Evolutionary conservation across 768 basidiomycete genomes (phyloP).

Genomic region (Leucocoprinus birnbaumii): DNA sequence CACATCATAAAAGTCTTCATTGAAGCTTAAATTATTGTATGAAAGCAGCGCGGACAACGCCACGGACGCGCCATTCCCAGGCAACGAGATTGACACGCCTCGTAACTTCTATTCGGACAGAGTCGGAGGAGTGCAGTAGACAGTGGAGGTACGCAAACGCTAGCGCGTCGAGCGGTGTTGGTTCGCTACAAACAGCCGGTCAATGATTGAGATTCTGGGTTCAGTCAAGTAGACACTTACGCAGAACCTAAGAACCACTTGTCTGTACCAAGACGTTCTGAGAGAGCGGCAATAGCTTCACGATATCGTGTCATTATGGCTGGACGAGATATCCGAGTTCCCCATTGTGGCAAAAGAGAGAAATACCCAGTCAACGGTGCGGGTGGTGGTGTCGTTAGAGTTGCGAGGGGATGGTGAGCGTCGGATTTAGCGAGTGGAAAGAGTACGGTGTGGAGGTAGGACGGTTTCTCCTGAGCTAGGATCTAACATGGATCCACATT

Average conservation of each 20-base stretch:
- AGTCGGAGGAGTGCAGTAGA: conserved; percentile 46
- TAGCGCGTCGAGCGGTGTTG: conserved; percentile 81
- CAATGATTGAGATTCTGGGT: neutral
- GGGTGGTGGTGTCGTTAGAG: conserved; percentile 61
- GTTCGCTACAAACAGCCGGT: conserved; percentile 39
- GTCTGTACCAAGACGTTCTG: conserved; percentile 72
- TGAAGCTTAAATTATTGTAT: conserved; percentile 13
- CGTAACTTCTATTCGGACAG: conserved; percentile 60
- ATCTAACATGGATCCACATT: conserved; percentile 33
- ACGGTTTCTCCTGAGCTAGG: conserved; percentile 43
- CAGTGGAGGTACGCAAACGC: conserved; percentile 79
- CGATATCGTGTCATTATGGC: conserved; percentile 57
- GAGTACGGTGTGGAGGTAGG: conserved; percentile 40
- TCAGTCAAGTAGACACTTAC: conserved; percentile 31
- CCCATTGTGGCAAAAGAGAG: conserved; percentile 59
- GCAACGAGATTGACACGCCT: conserved; percentile 74
- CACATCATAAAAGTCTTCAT: neutral
- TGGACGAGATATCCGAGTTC: conserved; percentile 49
- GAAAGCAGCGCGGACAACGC: conserved; percentile 55
- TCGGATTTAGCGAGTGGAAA: conserved; percentile 28
- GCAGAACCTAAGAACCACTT: conserved; percentile 79
- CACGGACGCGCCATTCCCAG: conserved; percentile 73
- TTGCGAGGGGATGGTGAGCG: conserved; percentile 31
- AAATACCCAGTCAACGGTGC: conserved; percentile 69
- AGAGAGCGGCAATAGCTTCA: conserved; percentile 71